These are phyloP conservation scores for Candida tibetensis DNA, from an alignment of 805 yeast genomes.

Conservation along the genomic window DNA sequence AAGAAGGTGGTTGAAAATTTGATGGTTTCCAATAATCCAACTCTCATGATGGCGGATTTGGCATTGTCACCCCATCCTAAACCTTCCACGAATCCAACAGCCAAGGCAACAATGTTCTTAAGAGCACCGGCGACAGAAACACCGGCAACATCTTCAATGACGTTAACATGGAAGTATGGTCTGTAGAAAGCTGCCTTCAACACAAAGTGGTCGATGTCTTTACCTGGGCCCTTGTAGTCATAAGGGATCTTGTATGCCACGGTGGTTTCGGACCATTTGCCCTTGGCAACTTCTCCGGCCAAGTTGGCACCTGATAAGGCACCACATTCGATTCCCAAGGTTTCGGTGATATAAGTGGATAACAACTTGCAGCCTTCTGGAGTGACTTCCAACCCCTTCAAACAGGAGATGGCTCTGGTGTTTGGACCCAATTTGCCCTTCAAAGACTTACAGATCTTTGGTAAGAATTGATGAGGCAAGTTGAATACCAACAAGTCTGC, in stretches of 20 bases:
- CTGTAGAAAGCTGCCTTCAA: conserved; percentile 46
- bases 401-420: conserved; percentile 44
- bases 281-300: conserved; percentile 46
- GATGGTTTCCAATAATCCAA: conserved; percentile 43
- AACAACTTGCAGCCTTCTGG: conserved; percentile 44
- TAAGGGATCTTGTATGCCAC: conserved; percentile 40
- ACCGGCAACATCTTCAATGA: conserved; percentile 45
- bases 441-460: conserved; percentile 36
- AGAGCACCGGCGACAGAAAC: conserved; percentile 48
- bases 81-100: conserved; percentile 48
- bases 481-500: conserved; percentile 46
- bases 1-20: conserved; percentile 37
- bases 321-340: conserved; percentile 43
- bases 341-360: conserved; percentile 42
- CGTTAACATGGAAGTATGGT: conserved; percentile 45
- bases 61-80: conserved; percentile 51
- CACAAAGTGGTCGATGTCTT: conserved; percentile 38
- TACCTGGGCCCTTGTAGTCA: conserved; percentile 41
- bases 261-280: conserved; percentile 48
- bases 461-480: conserved; percentile 46
- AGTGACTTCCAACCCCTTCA: conserved; percentile 45
- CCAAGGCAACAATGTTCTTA: conserved; percentile 45
- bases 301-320: conserved; percentile 49
- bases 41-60: conserved; percentile 47
- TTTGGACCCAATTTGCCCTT: conserved; percentile 36